Evolutionary conservation across 2,329 filamentous ascomycete species (phyloP).

Genomic region (Capronia epimyces): DNA sequence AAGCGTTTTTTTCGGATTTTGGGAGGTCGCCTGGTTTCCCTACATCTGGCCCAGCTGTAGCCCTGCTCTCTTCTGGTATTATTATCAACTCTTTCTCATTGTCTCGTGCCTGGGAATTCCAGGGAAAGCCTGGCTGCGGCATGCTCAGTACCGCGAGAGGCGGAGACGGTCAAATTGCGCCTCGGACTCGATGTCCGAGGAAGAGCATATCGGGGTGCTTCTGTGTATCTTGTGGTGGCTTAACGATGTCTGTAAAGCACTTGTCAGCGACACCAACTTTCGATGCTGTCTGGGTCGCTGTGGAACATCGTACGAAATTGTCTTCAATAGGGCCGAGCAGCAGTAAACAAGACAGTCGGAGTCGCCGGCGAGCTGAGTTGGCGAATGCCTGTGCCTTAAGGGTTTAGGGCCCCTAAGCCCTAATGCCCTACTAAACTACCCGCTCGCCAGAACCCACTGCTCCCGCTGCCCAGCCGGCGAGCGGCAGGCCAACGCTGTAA

Average conservation of each 20-base stretch:
- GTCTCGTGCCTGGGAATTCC: conserved; percentile 21
- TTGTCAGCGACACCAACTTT: not conserved
- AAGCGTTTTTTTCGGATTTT: not conserved
- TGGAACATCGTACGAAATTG: not conserved
- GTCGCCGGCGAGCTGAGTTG: no score
- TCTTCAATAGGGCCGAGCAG: not conserved
- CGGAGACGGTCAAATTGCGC: not conserved
- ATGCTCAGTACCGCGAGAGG: conserved; percentile 6
- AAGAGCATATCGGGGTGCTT: conserved; percentile 8
- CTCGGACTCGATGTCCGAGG: conserved; percentile 4
- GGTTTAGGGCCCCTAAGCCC: no score
- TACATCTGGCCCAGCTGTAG: not conserved
- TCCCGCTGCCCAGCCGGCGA: not conserved
- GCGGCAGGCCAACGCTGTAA: no score
- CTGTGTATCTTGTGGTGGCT: not conserved
- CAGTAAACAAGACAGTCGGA: not conserved
- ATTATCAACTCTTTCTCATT: conserved; percentile 18
- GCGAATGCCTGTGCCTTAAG: no score
- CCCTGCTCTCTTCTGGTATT: not conserved
- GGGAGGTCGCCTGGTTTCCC: not conserved
- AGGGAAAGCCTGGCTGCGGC: conserved; percentile 23
- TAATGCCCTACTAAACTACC: no score
- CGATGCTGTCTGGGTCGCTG: not conserved
- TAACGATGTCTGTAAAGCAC: not conserved
- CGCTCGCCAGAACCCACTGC: not conserved